A percentile compares a stretch with the other conserved stretches of the same genome.
Conservation (phyloP, 108 stramenopile species). For the Discostella pseudostelligera region DNA sequence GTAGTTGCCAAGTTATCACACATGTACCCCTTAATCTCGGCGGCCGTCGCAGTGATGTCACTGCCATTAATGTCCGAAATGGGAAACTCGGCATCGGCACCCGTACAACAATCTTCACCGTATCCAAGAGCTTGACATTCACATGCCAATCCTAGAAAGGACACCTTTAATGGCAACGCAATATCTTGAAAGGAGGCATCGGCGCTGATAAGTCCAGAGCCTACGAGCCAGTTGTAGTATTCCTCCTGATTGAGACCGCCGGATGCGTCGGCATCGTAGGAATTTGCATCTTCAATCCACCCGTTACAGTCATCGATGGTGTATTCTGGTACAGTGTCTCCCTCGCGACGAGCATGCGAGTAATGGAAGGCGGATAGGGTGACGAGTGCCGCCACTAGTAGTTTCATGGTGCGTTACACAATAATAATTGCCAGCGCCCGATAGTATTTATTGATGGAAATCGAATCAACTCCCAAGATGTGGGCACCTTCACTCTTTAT, state of each 20-base stretch:
- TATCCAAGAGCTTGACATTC: not conserved
- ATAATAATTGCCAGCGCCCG: too few species aligned
- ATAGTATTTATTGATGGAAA: too few species aligned
- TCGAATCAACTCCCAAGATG: too few species aligned
- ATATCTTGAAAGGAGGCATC: not conserved
- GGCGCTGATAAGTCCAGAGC: not conserved
- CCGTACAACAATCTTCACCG: not conserved
- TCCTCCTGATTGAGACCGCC: not conserved
- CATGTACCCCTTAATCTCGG: not conserved
- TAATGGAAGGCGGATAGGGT: not conserved
- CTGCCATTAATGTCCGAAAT: not conserved
- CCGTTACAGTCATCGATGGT: not conserved
- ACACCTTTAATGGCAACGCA: not conserved
- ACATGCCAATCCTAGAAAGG: not conserved
- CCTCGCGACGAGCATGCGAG: not conserved
- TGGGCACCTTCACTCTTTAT: too few species aligned
- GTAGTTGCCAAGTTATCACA: not conserved
- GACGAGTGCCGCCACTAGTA: slow-evolving; percentile 5
- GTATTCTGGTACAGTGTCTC: slow-evolving; percentile 5
- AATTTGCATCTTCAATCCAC: not conserved
- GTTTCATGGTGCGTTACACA: slow-evolving; percentile 1
- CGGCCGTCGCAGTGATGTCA: not conserved
- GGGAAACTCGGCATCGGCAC: not conserved
- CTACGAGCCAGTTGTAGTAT: not conserved
- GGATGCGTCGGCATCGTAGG: slow-evolving; percentile 7